phyloP scores from a whole-genome alignment of 768 basidiomycete species.

The Mycena haematopus region DNA sequence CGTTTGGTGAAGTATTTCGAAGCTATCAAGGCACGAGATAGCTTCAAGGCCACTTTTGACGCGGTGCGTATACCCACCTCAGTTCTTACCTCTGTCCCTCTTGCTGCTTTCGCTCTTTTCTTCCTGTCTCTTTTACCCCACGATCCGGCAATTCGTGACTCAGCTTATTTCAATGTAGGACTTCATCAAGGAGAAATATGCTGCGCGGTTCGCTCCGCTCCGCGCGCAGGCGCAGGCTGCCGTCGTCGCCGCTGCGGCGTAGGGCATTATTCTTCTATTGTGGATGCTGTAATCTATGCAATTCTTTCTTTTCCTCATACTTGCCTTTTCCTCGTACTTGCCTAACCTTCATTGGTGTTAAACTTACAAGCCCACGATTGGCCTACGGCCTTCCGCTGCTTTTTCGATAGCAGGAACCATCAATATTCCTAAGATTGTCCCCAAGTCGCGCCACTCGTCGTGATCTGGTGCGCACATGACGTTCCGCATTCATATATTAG shows the following conservation, averaged over 20 bases:
- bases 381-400: too few species aligned
- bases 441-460: too few species aligned
- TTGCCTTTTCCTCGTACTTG: background rate
- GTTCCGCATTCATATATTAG: too few species aligned
- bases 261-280: background rate
- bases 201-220: conserved; percentile 13
- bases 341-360: too few species aligned
- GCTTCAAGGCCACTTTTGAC: conserved; percentile 61
- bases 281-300: background rate
- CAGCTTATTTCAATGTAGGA: conserved; percentile 10
- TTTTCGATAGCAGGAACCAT: too few species aligned
- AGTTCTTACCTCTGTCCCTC: background rate
- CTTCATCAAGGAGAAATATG: conserved; percentile 27
- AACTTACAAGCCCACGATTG: too few species aligned
- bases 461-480: too few species aligned
- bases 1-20: conserved; percentile 55
- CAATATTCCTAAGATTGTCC: too few species aligned
- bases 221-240: conserved; percentile 23
- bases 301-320: background rate
- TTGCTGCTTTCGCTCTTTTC: too few species aligned
- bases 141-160: background rate
- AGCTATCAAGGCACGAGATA: conserved; percentile 56
- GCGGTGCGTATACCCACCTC: conserved; percentile 48
- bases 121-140: background rate
- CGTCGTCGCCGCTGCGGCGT: conserved; percentile 13